A percentile compares a stretch with the other conserved stretches of the same genome.
phyloP scores from a whole-genome alignment of 768 basidiomycete species.

The Coprinopsis marcescibilis region DNA sequence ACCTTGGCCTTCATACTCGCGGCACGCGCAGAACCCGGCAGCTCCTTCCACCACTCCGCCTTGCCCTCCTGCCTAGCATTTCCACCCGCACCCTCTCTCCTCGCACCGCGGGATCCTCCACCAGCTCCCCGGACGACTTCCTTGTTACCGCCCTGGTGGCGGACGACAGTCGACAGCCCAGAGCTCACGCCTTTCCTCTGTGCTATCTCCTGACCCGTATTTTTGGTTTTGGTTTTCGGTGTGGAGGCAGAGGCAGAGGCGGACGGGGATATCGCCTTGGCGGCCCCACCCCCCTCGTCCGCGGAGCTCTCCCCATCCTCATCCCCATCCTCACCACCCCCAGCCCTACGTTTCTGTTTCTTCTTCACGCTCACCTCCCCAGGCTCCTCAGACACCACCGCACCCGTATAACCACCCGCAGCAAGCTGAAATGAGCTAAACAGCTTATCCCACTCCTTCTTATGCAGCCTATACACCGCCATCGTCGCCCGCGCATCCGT shows the following conservation, averaged over 20 bases:
- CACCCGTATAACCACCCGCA: neutral
- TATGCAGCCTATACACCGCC: conserved; percentile 83
- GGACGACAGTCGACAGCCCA: conserved; percentile 48
- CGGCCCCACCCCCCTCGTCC: conserved; percentile 15
- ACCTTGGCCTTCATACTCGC: too few species aligned
- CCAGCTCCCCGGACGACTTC: neutral
- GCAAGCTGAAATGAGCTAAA: conserved; percentile 17
- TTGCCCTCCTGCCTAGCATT: conserved; percentile 13
- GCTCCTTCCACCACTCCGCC: conserved; percentile 43
- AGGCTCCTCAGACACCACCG: conserved; percentile 2
- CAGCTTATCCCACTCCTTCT: conserved; percentile 77
- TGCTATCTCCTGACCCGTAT: conserved; percentile 48
- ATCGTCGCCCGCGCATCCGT: conserved; percentile 93
- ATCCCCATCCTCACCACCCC: conserved; percentile 13
- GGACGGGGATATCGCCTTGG: conserved; percentile 10
- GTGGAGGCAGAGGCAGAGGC: neutral
- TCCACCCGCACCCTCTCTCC: conserved; percentile 6
- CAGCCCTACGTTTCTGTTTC: conserved; percentile 12
- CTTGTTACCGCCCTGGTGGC: conserved; percentile 18
- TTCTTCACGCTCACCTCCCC: conserved; percentile 12
- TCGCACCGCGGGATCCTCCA: neutral
- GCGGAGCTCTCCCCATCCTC: conserved; percentile 1
- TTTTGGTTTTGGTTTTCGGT: conserved; percentile 1
- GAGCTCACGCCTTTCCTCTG: conserved; percentile 64
- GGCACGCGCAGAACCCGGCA: conserved; percentile 18